Conservation (phyloP, 2,329 filamentous ascomycete genomes). For the Penicillium sp. region DNA sequence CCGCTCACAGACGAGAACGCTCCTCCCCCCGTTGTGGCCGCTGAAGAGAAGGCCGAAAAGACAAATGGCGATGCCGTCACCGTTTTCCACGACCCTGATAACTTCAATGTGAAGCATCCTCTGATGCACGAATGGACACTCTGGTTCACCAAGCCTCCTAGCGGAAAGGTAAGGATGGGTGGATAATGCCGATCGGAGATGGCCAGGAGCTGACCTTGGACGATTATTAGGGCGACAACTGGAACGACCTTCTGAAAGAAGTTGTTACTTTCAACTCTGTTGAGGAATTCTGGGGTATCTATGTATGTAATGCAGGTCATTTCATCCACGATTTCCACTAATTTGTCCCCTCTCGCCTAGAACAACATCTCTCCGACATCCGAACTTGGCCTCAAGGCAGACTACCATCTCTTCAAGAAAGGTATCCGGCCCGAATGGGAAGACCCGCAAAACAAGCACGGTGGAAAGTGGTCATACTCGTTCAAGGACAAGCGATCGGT, state of each 20-base stretch:
- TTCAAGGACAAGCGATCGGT: slow-evolving; percentile 95
- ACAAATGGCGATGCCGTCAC: slow-evolving; percentile 71
- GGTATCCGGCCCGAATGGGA: slow-evolving; percentile 98
- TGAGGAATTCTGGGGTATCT: slow-evolving; percentile 99
- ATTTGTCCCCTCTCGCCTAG: slow-evolving; percentile 54
- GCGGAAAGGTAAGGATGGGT: slow-evolving; percentile 74
- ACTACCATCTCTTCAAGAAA: slow-evolving; percentile 99
- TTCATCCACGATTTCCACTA: slow-evolving; percentile 12
- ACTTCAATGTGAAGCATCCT: slow-evolving; percentile 99
- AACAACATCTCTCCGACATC: slow-evolving; percentile 98
- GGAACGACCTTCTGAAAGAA: slow-evolving; percentile 97
- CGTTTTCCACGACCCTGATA: slow-evolving; percentile 96
- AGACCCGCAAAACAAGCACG: slow-evolving; percentile 97
- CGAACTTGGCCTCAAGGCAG: slow-evolving; percentile 94
- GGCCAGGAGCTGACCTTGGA: slow-evolving; percentile 15
- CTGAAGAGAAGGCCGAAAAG: slow-evolving; percentile 43
- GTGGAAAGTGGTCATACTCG: slow-evolving; percentile 97
- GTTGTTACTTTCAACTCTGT: slow-evolving; percentile 99
- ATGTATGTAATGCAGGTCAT: slow-evolving; percentile 66
- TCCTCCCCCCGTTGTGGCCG: slow-evolving; percentile 55
- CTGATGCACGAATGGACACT: slow-evolving; percentile 97
- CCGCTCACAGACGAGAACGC: slow-evolving; percentile 59
- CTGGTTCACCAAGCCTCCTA: slow-evolving; percentile 99
- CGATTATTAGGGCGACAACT: slow-evolving; percentile 80
- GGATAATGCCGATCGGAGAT: not conserved